Evolutionary conservation across 164 flowering plant species (phyloP).

Genomic region (Cinnamomum chago): DNA sequence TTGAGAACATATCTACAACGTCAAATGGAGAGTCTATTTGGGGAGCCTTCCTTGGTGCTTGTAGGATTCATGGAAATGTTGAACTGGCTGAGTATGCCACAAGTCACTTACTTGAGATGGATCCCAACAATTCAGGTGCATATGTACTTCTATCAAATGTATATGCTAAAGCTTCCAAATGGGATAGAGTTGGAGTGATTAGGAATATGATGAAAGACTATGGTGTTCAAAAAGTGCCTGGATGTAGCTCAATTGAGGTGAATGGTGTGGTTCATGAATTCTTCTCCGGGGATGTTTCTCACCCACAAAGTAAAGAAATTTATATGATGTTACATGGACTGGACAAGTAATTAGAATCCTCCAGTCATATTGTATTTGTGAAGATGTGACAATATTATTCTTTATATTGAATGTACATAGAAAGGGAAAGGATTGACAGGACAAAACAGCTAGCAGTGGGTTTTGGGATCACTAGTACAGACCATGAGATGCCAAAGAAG

Average conservation of each 20-base stretch:
- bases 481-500: background rate
- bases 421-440: background rate
- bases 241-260: constrained; percentile 19
- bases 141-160: constrained; percentile 20
- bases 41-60: constrained; percentile 75
- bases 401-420: background rate
- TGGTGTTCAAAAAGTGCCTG: constrained; percentile 14
- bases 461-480: background rate
- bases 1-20: constrained; percentile 33
- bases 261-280: constrained; percentile 18
- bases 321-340: constrained; percentile 8
- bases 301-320: constrained; percentile 14
- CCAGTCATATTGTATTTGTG: background rate
- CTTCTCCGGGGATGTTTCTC: constrained; percentile 13
- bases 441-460: too few species aligned
- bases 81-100: constrained; percentile 33
- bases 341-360: constrained; percentile 12
- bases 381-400: too few species aligned
- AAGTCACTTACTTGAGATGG: constrained; percentile 10
- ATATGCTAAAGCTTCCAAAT: constrained; percentile 13
- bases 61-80: constrained; percentile 58
- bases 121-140: constrained; percentile 15
- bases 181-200: constrained; percentile 12
- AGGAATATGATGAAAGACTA: constrained; percentile 14
- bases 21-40: constrained; percentile 47